A percentile compares a stretch with the other conserved stretches of the same genome.
These are phyloP conservation scores for Rhinocladiella similis DNA, from an alignment of 2,329 filamentous ascomycete species.

Conservation along the genomic window DNA sequence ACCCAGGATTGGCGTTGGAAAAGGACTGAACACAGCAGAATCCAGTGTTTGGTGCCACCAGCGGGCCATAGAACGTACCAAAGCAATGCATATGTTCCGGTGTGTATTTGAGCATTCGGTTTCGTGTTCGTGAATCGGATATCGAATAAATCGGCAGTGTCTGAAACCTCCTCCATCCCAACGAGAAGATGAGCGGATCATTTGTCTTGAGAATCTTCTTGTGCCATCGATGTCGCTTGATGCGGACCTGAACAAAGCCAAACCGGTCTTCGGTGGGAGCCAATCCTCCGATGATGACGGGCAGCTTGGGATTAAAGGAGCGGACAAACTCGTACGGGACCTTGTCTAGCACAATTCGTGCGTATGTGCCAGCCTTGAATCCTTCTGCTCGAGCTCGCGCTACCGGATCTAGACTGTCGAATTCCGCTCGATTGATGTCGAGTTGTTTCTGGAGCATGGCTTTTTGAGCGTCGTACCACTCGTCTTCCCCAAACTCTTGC, in stretches of 20 bases:
- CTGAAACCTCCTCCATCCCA: conserved; percentile 96
- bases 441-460: conserved; percentile 91
- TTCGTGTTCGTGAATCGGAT: conserved; percentile 86
- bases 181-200: conserved; percentile 93
- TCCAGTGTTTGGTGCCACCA: conserved; percentile 92
- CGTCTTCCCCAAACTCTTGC: conserved; percentile 88
- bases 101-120: conserved; percentile 98
- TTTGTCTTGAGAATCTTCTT: conserved; percentile 99
- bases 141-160: conserved; percentile 91
- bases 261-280: conserved; percentile 93
- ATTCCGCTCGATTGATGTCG: conserved; percentile 94
- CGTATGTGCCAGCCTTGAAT: conserved; percentile 88
- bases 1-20: conserved; percentile 79
- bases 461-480: conserved; percentile 98
- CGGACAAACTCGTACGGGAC: conserved; percentile 88
- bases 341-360: conserved; percentile 82
- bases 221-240: conserved; percentile 98
- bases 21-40: conserved; percentile 94
- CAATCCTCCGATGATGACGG: conserved; percentile 87
- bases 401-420: conserved; percentile 79
- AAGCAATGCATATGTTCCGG: conserved; percentile 99
- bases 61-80: conserved; percentile 89
- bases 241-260: conserved; percentile 90
- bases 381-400: conserved; percentile 86
- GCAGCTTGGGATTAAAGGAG: conserved; percentile 77